Base-by-base conservation (phyloP, 2,329 filamentous ascomycete genomes). In the Erysiphe pulchra region DNA sequence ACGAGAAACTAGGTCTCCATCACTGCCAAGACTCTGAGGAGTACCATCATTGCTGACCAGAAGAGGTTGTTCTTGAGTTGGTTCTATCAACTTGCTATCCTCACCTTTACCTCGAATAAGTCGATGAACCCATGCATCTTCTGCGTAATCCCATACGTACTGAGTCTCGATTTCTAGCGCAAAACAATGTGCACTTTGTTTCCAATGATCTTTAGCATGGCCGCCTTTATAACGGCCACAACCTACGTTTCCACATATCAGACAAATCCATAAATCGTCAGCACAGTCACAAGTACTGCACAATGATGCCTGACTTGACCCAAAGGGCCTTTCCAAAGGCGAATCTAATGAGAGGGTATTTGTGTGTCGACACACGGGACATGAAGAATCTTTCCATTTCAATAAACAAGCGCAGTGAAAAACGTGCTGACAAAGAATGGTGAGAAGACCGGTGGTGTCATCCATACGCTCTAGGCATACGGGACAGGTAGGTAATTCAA, bases 401-500 rank as follows among this genome's bases (percentile, higher is more conserved):
- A 93, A 82, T 0, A 98, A 68, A 61, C 90, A 98, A 1, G 79
- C 86, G 58, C 90, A 95, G 60, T 98, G 90, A 58, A 98, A 98
- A 45, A 95, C 84, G 56, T 98, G 90, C 56, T 95, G 87, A 58
- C 90, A 98, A 30, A 92, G 77, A 37, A 95, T 95, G 0, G 90
- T 98, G 57, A 98, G 73, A 2, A 98, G 67, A 0, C 90, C 90
- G 0, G 85, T 92, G 0, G 86, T 94, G 59, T 95, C 87, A 56
- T 98, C 90, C 90, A 98, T 98, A 42, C 87, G 78, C 60, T 98
- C 90, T 5, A 98, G 70, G 53, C 90, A 98, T 10, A 98, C 90
- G 0, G 90, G 86, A 52, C 90, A 98, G 1, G 90, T 95, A 1
- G 90, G 90, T 12, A 98, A 66, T 62, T 98, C 90, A 46, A 93